phyloP scores from a whole-genome alignment of 768 basidiomycete species.

The Boletus rubescentipes region DNA sequence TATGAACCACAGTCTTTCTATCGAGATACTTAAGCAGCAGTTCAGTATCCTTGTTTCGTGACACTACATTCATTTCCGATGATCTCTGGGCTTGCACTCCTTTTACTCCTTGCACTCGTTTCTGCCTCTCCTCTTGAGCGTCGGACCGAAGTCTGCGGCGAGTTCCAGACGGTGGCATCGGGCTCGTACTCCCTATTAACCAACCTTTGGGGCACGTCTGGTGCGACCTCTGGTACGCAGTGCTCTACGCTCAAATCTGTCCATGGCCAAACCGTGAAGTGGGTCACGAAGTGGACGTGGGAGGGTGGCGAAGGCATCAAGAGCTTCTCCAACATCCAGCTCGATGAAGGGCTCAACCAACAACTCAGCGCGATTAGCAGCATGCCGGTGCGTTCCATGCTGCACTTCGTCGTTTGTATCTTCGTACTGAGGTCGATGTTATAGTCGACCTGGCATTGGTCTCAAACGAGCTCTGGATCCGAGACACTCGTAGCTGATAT shows the following conservation, averaged over 20 bases:
- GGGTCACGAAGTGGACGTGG: constrained; percentile 59
- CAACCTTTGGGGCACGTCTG: constrained; percentile 45
- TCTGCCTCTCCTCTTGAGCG: constrained; percentile 1
- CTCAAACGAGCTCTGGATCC: constrained; percentile 39
- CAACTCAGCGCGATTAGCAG: constrained; percentile 51
- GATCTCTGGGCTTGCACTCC: constrained; percentile 9
- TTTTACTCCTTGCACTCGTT: constrained; percentile 25
- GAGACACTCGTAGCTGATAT: constrained; percentile 47
- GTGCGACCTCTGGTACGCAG: constrained; percentile 48
- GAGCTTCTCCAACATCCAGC: constrained; percentile 59
- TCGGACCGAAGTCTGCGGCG: constrained; percentile 34
- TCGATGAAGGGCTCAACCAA: constrained; percentile 50
- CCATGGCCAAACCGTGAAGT: constrained; percentile 42
- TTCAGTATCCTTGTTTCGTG: neutral
- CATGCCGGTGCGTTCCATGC: constrained; percentile 48
- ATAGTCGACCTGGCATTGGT: constrained; percentile 59
- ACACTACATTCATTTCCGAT: constrained; percentile 2
- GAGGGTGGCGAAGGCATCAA: constrained; percentile 51
- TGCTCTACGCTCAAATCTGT: constrained; percentile 48
- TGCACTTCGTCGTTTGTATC: neutral
- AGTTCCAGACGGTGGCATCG: constrained; percentile 50
- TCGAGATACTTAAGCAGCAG: constrained; percentile 14
- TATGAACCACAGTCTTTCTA: neutral
- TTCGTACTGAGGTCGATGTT: neutral
- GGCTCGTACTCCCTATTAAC: constrained; percentile 49